Evolutionary conservation across 2,329 filamentous ascomycete species (phyloP).

Genomic region (Leptodontidium sp.): DNA sequence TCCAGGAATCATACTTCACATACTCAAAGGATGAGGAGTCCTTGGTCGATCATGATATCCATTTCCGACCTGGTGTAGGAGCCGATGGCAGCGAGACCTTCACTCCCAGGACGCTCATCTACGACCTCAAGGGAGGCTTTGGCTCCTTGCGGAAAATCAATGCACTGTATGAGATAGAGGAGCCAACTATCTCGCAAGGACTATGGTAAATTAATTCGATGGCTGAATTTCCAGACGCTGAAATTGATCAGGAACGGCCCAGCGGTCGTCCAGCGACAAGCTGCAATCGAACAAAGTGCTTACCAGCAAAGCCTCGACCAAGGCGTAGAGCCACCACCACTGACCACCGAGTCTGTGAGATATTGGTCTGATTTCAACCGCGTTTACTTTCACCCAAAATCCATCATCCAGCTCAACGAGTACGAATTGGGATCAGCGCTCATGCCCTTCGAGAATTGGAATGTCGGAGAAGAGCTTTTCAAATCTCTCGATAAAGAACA

Average conservation of each 20-base stretch:
- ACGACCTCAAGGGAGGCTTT: constrained; percentile 94
- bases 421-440: constrained; percentile 83
- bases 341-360: constrained; percentile 77
- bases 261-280: constrained; percentile 72
- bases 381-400: constrained; percentile 90
- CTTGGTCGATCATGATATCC: constrained; percentile 81
- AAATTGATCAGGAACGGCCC: constrained; percentile 64
- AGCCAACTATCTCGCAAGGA: constrained; percentile 42
- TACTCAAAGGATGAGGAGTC: constrained; percentile 74
- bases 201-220: constrained; percentile 50
- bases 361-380: constrained; percentile 98
- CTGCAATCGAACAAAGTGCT: constrained; percentile 71
- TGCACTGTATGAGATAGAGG: constrained; percentile 71
- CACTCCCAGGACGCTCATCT: constrained; percentile 89
- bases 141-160: constrained; percentile 89
- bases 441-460: constrained; percentile 83
- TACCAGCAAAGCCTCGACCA: constrained; percentile 84
- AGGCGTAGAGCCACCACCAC: constrained; percentile 67
- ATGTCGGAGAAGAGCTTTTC: constrained; percentile 79
- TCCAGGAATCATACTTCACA: constrained; percentile 96
- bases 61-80: constrained; percentile 85
- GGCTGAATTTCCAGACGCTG: constrained; percentile 6
- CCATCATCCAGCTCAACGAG: constrained; percentile 85
- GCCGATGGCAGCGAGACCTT: constrained; percentile 90
- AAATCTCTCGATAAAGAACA: constrained; percentile 77